These are phyloP conservation scores for Dioszegia hungarica DNA, from an alignment of 768 basidiomycete genomes.

Conservation along the genomic window DNA sequence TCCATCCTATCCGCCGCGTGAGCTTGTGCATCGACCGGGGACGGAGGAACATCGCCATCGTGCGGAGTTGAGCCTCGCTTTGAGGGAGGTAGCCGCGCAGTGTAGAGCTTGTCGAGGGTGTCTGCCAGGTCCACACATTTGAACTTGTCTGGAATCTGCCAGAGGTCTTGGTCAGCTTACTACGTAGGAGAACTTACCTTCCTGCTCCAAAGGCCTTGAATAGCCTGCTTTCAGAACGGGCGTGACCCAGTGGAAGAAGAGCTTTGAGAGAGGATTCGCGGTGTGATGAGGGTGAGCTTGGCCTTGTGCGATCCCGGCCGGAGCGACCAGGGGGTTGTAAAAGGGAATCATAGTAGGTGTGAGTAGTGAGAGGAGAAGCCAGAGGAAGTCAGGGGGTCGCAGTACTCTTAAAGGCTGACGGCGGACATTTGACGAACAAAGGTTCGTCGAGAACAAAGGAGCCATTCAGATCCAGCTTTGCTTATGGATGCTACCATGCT, in stretches of 20 bases:
- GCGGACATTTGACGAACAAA: no score
- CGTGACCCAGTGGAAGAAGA: conserved; percentile 19
- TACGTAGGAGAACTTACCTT: conserved; percentile 12
- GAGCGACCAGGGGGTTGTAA: no score
- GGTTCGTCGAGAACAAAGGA: no score
- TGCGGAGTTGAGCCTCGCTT: background rate
- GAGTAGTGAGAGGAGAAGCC: no score
- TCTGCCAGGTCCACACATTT: conserved; percentile 6
- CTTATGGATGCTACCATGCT: no score
- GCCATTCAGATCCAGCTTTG: no score
- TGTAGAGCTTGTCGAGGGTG: background rate
- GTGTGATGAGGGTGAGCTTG: conserved; percentile 10
- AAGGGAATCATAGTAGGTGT: no score
- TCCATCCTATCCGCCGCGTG: no score
- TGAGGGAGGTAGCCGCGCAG: background rate
- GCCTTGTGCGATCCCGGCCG: background rate
- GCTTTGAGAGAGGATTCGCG: conserved; percentile 11
- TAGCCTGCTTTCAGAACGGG: conserved; percentile 20
- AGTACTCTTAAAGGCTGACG: no score
- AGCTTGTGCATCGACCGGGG: no score
- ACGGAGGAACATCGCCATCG: no score
- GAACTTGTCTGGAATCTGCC: background rate
- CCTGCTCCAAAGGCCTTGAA: conserved; percentile 10
- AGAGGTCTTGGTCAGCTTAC: background rate
- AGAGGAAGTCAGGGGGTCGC: no score